Evolutionary conservation across 352 stramenopile genomes (phyloP), one percentile per base, ranked within the genome.

Genomic region (Plasmopara halstedii): DNA sequence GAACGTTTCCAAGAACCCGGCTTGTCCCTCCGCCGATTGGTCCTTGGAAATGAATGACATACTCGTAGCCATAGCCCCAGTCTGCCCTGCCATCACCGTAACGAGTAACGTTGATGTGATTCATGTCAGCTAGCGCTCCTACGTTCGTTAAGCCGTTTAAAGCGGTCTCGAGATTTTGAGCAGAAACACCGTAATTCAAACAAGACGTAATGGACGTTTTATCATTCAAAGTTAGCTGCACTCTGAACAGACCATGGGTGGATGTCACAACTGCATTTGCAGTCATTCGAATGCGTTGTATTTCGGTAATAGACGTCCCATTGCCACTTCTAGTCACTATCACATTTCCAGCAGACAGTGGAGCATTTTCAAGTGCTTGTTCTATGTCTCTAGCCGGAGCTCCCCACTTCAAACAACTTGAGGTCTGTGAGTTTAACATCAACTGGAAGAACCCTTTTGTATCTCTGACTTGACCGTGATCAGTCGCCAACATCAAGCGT

Each of bases 31-130:
- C 76, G 8, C 46, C 50, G 9, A 88, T 49, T 0, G 77, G 70
- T 2, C 81, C 81, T 27, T 43, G 49, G 34, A 88, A 92, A 20
- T 69, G 44, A 40, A 92, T 70, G 6, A 73, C 51, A 45, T 88
- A 92, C 48, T 90, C 72, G 43, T 82, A 92, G 0, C 81, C 81
- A 46, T 83, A 92, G 7, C 81, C 81, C 74, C 73, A 90, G 4
- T 46, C 45, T 0, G 81, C 68, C 9, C 69, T 58, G 0, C 78
- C 81, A 29, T 90, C 78, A 0, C 81, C 81, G 2, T 73, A 50
- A 0, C 78, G 70, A 5, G 76, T 86, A 0, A 90, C 78, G 22
- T 73, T 70, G 13, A 91, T 62, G 34, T 91, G 73, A n/a, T 69
- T 9, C 4, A 73, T 60, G 6, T 36, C 46, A 25, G 35, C 45